Base-by-base conservation (phyloP, 768 basidiomycete genomes). In the Steccherinum ochraceum region DNA sequence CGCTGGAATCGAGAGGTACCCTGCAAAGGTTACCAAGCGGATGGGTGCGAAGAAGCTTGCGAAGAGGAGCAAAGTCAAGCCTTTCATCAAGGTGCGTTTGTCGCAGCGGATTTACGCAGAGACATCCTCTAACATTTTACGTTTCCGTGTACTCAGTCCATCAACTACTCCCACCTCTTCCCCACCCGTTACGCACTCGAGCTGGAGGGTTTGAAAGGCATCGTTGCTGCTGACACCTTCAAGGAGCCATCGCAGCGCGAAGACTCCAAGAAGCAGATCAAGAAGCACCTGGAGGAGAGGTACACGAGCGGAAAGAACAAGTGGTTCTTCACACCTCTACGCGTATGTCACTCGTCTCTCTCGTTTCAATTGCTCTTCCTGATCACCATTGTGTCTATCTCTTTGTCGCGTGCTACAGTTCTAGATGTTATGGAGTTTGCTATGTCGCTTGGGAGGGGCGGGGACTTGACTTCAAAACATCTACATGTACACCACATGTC, bases 81-180 rank as follows among this genome's bases (percentile, higher is more conserved):
- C 96, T 60, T 99, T 99, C 74, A 93, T 99, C 81, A 98, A 99
- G 84, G 94, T 93, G 61, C 61, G 79, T 70, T 23, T 18, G 3
- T n/a, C n/a, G n/a, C n/a, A n/a, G n/a, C 12, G 23, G 16, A 40
- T 12, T 39, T 40, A 16, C n/a, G 43, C 5, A 42, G 2, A 13
- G 5, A 18, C n/a, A 12, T 20, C 24, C 20, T 25, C 20, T 46
- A 18, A 18, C 21, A 18, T n/a, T 40, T 12, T 44, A 44, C 30
- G 7, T 16, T 35, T 18, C 35, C 30, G 23, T 40, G 16, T 42
- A 21, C n/a, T 3, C 16, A 95, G 93, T 77, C 85, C 52, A 72
- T 98, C 72, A 99, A 99, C 83, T 98, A 98, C 79, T 91, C 93
- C 52, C 96, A 99, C 74, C 79, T 99, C 56, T 95, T 98, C 86